These are phyloP conservation scores for Beauveria brongniartii DNA, from an alignment of 2,329 filamentous ascomycete genomes.

Conservation along the genomic window DNA sequence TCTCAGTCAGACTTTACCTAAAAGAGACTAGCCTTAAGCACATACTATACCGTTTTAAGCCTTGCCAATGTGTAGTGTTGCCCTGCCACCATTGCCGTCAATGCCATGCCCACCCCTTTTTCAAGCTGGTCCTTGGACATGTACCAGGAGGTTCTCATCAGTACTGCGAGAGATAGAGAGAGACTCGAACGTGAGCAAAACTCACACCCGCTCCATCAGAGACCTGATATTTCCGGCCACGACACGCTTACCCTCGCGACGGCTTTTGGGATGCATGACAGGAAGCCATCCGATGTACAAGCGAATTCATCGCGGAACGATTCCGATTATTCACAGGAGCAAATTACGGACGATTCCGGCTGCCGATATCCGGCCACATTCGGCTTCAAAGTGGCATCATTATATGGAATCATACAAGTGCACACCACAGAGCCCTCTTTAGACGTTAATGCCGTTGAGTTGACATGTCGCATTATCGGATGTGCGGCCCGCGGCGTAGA, in stretches of 20 bases:
- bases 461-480: background rate
- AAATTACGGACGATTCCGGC: background rate
- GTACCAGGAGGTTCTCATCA: background rate
- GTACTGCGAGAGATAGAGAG: background rate
- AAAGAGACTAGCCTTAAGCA: too few species aligned
- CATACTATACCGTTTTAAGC: too few species aligned
- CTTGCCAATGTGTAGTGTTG: too few species aligned
- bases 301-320: background rate
- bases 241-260: background rate
- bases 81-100: background rate
- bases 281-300: background rate
- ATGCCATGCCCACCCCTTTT: background rate
- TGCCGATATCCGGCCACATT: background rate
- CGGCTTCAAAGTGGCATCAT: background rate
- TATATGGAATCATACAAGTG: background rate
- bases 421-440: background rate
- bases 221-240: background rate
- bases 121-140: background rate
- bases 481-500: background rate
- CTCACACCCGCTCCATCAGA: background rate
- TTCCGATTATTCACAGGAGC: background rate
- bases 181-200: background rate
- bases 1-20: too few species aligned
- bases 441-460: background rate
- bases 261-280: background rate